phyloP scores from a whole-genome alignment of 2,329 filamentous ascomycete genomes.

The Dactylellina drechsleri region DNA sequence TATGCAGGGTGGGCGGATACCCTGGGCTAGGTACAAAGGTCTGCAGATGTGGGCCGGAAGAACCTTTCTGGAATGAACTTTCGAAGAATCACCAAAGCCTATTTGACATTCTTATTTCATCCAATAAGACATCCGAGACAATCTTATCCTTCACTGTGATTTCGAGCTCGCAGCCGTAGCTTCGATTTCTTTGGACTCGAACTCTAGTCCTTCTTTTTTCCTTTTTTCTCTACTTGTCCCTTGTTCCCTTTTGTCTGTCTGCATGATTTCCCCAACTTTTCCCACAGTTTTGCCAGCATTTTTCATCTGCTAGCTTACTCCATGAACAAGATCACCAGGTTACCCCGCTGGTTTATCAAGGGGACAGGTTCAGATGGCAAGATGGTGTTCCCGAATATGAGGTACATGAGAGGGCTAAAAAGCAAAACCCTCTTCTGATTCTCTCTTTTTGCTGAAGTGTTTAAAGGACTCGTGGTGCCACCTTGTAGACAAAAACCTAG shows the following conservation, averaged over 20 bases:
- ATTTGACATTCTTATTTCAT: slow-evolving; percentile 20
- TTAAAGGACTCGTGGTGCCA: slow-evolving; percentile 43
- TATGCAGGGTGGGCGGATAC: slow-evolving; percentile 39
- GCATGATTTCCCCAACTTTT: slow-evolving; percentile 39
- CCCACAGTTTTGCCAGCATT: slow-evolving; percentile 30
- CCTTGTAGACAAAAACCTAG: slow-evolving; percentile 40
- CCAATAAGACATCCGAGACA: slow-evolving; percentile 43
- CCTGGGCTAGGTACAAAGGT: slow-evolving; percentile 3
- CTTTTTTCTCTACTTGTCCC: not conserved
- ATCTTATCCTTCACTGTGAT: slow-evolving; percentile 18
- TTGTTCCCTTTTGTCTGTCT: too few species aligned
- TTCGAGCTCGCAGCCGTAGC: slow-evolving; percentile 10
- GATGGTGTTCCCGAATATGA: slow-evolving; percentile 19
- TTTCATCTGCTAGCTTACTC: slow-evolving; percentile 11
- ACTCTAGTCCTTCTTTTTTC: slow-evolving; percentile 14
- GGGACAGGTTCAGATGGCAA: slow-evolving; percentile 25
- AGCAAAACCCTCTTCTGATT: not conserved
- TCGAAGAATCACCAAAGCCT: slow-evolving; percentile 24
- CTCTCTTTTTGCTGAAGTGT: too few species aligned
- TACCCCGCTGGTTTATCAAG: slow-evolving; percentile 49
- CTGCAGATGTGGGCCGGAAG: slow-evolving; percentile 48
- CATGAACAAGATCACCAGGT: slow-evolving; percentile 16
- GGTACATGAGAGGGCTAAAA: not conserved
- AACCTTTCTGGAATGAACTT: slow-evolving; percentile 53
- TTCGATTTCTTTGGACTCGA: not conserved